Base-by-base conservation (phyloP, 441 rosid species). In the Pelargonium fulgidum region DNA sequence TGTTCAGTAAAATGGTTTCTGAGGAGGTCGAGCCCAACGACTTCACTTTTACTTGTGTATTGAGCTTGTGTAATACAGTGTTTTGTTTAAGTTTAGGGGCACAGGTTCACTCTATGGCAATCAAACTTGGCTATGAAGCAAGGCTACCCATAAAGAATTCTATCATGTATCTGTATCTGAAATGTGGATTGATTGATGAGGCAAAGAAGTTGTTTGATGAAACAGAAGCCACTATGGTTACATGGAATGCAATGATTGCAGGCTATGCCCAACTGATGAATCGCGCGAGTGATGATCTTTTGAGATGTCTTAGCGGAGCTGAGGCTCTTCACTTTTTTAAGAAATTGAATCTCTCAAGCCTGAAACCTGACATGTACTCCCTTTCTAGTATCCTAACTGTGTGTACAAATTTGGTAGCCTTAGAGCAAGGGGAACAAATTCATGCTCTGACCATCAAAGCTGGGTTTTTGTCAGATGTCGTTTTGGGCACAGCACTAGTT, bases 241-340 rank as follows among this genome's bases (percentile, higher is more conserved):
- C 87, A n/a, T 84, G 84, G 87, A 87, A 85, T 65, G 80, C 87
- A 4, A 70, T 87, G 78, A 87, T 87, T 11, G 77, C 88, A 24
- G 87, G 89, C 75, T 76, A 82, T 68, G 84, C 80, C 50, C 85
- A 79, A 65, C 78, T 82, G 68, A 80, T 84, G 73, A 82, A 82
- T 71, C 66, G 73, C 33, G 78, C 79, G 10, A 67, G 77, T 64
- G 84, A 81, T 72, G 71, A 81, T 48, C 48, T 82, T 42, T 72
- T 79, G 7, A 85, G 84, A 12, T 67, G 76, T 42, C 62, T 24
- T 52, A 52, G 72, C 24, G 88, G 91, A 67, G 70, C 59, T 4
- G 82, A 82, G 75, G 87, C 87, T 13, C 81, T 85, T 26, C 26
- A 61, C 9, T 47, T 78, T 19, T 85, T 79, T 56, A 62, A 66